These are phyloP conservation scores for Penicillium sp. DNA, from an alignment of 2,329 filamentous ascomycete genomes.

Conservation along the genomic window DNA sequence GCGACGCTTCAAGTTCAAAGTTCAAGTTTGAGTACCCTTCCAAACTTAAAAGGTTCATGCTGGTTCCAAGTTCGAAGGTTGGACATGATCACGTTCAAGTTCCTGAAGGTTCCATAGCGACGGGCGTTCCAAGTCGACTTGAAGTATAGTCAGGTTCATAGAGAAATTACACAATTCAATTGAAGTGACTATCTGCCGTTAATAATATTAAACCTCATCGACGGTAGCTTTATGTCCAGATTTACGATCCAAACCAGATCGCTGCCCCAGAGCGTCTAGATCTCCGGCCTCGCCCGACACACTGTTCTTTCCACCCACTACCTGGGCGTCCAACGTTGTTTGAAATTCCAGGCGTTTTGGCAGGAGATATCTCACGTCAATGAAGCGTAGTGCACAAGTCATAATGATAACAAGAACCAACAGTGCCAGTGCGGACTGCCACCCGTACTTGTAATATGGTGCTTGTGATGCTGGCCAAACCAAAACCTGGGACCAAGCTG, in stretches of 20 bases:
- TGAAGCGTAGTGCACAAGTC: conserved; percentile 48
- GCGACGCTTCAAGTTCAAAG: too few species aligned
- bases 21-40: too few species aligned
- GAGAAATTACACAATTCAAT: too few species aligned
- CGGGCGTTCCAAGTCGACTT: too few species aligned
- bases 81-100: too few species aligned
- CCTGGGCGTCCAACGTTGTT: conserved; percentile 18
- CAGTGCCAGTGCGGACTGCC: conserved; percentile 53
- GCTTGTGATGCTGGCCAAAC: conserved; percentile 58
- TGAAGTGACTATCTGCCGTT: too few species aligned
- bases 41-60: too few species aligned
- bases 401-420: conserved; percentile 52
- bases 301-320: conserved; percentile 13
- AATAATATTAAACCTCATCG: neutral
- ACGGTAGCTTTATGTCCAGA: neutral
- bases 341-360: conserved; percentile 27
- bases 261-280: neutral
- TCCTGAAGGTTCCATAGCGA: too few species aligned
- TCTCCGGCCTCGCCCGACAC: neutral
- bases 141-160: too few species aligned
- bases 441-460: conserved; percentile 55
- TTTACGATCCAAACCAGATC: conserved; percentile 1
- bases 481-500: conserved; percentile 57
- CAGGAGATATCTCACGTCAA: conserved; percentile 50
- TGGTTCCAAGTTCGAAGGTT: too few species aligned